Evolutionary conservation across 2,329 filamentous ascomycete species (phyloP), one percentile per base, ranked within the genome.

Genomic region (Talaromyces sp.): DNA sequence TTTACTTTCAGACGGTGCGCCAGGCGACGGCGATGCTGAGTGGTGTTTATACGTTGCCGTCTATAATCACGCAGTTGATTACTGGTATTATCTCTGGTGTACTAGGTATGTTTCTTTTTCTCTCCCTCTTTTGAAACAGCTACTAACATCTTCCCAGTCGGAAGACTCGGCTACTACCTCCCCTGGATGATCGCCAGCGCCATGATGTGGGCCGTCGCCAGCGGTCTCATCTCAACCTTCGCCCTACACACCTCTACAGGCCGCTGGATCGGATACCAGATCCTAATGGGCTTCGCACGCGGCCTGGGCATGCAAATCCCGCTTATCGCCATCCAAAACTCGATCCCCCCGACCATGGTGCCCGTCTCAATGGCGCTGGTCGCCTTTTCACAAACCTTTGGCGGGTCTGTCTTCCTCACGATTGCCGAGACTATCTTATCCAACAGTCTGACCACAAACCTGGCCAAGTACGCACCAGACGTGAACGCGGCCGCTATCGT

Each of bases 341-440:
- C 70, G 2, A 69, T 77, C 4, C 61, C 66, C 9, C 31, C 63
- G 1, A 64, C 59, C 7, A 73, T 77, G 41, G 66, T 77, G 0
- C 70, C 75, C 13, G 69, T 68, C 17, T 75, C 71, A 2, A 73
- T 71, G 5, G 71, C 73, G 0, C 63, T 75, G 0, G 58, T 76
- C 8, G 69, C 73, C 54, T 78, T 78, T 55, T 51, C 64, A 3
- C 73, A 77, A 61, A 73, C 70, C 3, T 67, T 78, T 5, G 75
- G 73, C 5, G 75, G 75, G 2, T 65, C 75, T 0, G 60, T 78
- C 10, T 77, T 75, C 27, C 63, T 76, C 13, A 72, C 73, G 0
- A 70, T 76, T 6, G 72, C 57, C 7, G 71, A 77, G 61, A 77
- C 74, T 6, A 65, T 77, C 4, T 75, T 78, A 56, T 68, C 70